Base-by-base conservation (phyloP, 306 rosid species). In the Delonix regia region DNA sequence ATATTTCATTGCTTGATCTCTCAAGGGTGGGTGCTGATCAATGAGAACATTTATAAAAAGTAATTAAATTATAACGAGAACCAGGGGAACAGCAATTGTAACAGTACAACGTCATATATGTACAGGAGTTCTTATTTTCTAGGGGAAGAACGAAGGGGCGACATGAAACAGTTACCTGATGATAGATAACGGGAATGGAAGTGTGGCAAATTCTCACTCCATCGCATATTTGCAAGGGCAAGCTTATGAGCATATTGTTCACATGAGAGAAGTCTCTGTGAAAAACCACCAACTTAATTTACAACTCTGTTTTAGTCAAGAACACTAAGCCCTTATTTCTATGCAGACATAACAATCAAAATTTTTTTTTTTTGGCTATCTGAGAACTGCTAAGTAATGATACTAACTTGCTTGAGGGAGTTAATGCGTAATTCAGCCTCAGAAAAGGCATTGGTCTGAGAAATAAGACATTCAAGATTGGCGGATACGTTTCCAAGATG, bases 401-500 rank as follows among this genome's bases (percentile, higher is more conserved):
- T 36, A 64, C 78, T 75, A 63, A 94, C 97, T 83, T 92, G 99
- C 79, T 87, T 88, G 80, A 95, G 88, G 85, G 87, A 88, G 44
- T 88, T 76, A 30, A 92, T 82, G 78, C 89, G 85, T 22, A 85
- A 76, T 57, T 92, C 92, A 7, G 94, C 75, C n/a, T 89, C 91
- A 5, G 90, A 86, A 85, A 89, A 89, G 16, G 82, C 75, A 66
- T 83, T 79, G 16, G 88, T 82, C 48, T 89, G 83, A 75, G 97
- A 92, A 81, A 95, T 71, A 78, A 80, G 85, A 71, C 81, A 72
- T 39, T 87, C 85, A 27, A 92, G 86, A 70, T 85, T 91, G 22
- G 90, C 81, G 4, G 99, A 92, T 66, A 92, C 94, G 21, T 84
- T 85, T 71, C 97, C 99, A 66, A 94, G 91, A 89, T 94, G 99